These are phyloP conservation scores for Alternaria sp. DNA, from an alignment of 2,329 filamentous ascomycete genomes.

Conservation along the genomic window DNA sequence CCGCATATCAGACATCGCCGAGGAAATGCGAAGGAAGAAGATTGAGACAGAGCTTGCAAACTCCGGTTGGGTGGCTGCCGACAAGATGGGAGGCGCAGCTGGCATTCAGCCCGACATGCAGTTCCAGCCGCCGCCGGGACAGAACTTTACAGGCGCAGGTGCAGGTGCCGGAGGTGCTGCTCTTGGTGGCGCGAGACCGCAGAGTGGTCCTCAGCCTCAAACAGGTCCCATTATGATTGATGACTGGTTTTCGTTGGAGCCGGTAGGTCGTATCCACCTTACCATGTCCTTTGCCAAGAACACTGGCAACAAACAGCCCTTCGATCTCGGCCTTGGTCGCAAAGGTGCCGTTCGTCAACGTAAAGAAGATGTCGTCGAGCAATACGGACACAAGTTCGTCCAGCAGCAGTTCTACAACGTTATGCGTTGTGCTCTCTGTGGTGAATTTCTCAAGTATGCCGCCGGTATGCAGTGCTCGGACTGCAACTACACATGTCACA, in stretches of 20 bases:
- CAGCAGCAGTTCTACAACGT: conserved; percentile 99
- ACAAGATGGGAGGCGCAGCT: conserved; percentile 79
- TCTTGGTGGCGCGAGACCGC: conserved; percentile 52
- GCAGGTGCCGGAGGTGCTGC: conserved; percentile 49
- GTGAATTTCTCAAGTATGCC: conserved; percentile 97
- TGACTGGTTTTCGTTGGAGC: conserved; percentile 96
- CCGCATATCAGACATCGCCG: conserved; percentile 93
- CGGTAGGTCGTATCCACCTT: conserved; percentile 89
- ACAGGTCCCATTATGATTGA: conserved; percentile 72
- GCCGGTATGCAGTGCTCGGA: conserved; percentile 99
- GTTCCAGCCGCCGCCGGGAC: conserved; percentile 60
- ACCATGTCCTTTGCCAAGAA: conserved; percentile 93
- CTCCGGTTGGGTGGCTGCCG: conserved; percentile 95
- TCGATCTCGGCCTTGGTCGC: conserved; percentile 89
- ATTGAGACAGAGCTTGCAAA: conserved; percentile 95
- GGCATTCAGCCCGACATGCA: conserved; percentile 62
- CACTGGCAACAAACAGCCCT: conserved; percentile 79
- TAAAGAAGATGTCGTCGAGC: conserved; percentile 98
- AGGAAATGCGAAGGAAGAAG: conserved; percentile 96
- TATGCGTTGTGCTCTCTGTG: conserved; percentile 98
- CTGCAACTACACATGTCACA: conserved; percentile 99
- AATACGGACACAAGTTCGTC: conserved; percentile 99
- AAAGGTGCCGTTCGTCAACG: conserved; percentile 96
- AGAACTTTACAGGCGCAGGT: conserved; percentile 48
- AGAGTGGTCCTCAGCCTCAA: conserved; percentile 58